phyloP scores from a whole-genome alignment of 345 rosid genomes.

The Lepidium aucheri region DNA sequence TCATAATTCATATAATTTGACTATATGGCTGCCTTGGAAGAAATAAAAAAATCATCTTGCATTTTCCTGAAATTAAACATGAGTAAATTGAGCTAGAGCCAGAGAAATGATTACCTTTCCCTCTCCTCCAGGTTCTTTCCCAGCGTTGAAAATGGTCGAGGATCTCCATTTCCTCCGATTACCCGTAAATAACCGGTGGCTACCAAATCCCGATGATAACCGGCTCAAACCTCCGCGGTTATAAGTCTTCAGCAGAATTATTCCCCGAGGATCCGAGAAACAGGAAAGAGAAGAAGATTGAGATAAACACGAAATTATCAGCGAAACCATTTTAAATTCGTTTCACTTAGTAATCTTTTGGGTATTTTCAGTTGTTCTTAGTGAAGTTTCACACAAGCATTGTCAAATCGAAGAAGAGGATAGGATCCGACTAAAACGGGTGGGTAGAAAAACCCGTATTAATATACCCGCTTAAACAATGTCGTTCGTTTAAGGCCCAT shows the following conservation, averaged over 20 bases:
- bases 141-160: conserved; percentile 38
- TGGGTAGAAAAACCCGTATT: not conserved
- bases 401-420: conserved; percentile 17
- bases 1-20: not conserved
- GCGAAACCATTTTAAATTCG: conserved; percentile 31
- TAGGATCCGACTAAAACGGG: conserved; percentile 18
- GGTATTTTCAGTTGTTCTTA: not conserved
- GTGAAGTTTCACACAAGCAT: not conserved
- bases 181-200: conserved; percentile 10
- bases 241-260: not conserved
- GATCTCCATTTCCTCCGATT: conserved; percentile 19
- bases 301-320: conserved; percentile 27
- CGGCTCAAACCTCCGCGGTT: conserved; percentile 1
- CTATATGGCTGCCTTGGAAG: not conserved
- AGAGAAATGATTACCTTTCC: not conserved
- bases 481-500: not conserved
- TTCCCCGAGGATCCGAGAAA: conserved; percentile 15
- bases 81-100: not conserved
- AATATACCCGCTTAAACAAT: not conserved
- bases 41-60: not conserved
- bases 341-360: not conserved
- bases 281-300: conserved; percentile 33
- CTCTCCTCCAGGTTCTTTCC: conserved; percentile 40
- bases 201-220: conserved; percentile 19
- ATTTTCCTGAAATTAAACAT: not conserved